Evolutionary conservation across 106 monocot species (phyloP).

Genomic region (Acorus gramineus): DNA sequence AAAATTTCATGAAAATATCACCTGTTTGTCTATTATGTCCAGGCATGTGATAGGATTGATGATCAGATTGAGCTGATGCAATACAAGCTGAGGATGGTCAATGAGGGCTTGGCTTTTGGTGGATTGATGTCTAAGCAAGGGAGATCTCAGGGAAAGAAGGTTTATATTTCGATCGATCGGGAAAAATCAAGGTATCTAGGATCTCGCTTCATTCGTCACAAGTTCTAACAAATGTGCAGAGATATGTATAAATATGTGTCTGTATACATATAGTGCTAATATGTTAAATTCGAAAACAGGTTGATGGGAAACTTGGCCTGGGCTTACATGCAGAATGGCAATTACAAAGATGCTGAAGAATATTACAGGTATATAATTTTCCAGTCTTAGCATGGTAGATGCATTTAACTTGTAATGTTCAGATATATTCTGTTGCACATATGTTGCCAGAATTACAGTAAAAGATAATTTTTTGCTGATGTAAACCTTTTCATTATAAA

Average conservation of each 20-base stretch:
- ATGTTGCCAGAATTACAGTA: no score
- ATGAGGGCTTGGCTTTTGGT: conserved; percentile 17
- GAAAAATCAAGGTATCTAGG: conserved; percentile 20
- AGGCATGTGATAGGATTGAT: conserved; percentile 16
- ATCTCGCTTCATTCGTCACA: background rate
- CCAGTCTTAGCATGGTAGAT: no score
- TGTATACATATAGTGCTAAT: background rate
- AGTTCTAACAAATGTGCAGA: background rate
- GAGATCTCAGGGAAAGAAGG: conserved; percentile 17
- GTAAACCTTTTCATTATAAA: no score
- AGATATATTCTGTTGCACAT: no score
- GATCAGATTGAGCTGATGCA: conserved; percentile 23
- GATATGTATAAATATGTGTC: background rate
- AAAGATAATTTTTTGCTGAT: no score
- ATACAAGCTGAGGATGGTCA: conserved; percentile 15
- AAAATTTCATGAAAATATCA: no score
- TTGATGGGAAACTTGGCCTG: conserved; percentile 33
- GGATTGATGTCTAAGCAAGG: conserved; percentile 12
- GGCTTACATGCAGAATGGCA: conserved; percentile 25
- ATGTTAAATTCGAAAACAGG: background rate
- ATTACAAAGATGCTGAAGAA: conserved; percentile 22
- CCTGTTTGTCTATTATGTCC: no score
- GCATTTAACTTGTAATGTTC: no score
- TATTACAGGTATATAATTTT: conserved; percentile 11
- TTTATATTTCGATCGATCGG: conserved; percentile 12